Conservation (phyloP, 305 asterid genomes). For the Solanum hybrid region DNA sequence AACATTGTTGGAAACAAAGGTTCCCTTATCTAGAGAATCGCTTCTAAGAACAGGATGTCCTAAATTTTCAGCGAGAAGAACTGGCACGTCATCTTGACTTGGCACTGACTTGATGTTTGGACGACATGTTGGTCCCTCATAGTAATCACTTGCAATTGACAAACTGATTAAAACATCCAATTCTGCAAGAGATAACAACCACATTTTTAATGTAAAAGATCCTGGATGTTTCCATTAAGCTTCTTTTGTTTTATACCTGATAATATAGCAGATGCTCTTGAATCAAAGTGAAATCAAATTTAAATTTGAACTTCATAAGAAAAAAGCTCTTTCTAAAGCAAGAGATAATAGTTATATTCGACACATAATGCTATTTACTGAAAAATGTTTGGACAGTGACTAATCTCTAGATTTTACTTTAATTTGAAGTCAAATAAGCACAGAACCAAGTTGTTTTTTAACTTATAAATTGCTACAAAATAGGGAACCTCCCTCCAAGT, state of each 20-base stretch:
- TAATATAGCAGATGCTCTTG: neutral
- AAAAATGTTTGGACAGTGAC: neutral
- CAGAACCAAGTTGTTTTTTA: neutral
- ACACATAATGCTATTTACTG: neutral
- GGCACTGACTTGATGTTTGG: conserved; percentile 43
- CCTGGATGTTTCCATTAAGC: neutral
- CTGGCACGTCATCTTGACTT: conserved; percentile 46
- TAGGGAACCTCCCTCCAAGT: neutral
- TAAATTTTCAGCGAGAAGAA: conserved; percentile 55
- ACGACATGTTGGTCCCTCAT: conserved; percentile 76
- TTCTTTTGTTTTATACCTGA: neutral
- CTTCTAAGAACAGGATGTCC: conserved; percentile 89
- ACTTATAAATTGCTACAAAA: neutral
- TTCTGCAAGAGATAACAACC: conserved; percentile 53
- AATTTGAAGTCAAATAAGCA: neutral
- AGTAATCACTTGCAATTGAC: conserved; percentile 73
- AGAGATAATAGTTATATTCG: neutral
- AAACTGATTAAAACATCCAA: conserved; percentile 91
- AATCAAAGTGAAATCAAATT: neutral
- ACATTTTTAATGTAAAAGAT: conserved; percentile 2
- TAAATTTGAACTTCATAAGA: neutral
- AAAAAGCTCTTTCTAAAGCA: neutral
- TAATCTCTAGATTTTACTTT: neutral
- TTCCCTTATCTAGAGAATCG: conserved; percentile 67
- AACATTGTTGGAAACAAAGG: conserved; percentile 81